phyloP scores from a whole-genome alignment of 179 eudicot species.

The Spinacia oleracea region DNA sequence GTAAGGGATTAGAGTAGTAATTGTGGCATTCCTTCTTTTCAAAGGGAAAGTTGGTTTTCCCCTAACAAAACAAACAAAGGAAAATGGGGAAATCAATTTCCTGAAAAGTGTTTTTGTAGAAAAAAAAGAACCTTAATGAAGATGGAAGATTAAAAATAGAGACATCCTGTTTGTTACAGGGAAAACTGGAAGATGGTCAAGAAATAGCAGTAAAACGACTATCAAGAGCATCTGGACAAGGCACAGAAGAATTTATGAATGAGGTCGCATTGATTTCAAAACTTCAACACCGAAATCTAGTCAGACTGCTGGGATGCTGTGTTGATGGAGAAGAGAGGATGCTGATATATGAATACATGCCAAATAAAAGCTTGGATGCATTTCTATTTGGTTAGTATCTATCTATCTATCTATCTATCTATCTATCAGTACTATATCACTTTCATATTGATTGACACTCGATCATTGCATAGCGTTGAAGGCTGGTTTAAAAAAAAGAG shows the following conservation, averaged over 20 bases:
- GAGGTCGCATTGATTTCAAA: conserved; percentile 47
- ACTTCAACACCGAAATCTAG: conserved; percentile 64
- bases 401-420: too few species aligned
- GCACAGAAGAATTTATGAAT: conserved; percentile 54
- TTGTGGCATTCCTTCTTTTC: too few species aligned
- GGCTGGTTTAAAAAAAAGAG: not conserved
- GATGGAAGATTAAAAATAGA: too few species aligned
- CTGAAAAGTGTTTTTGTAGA: too few species aligned
- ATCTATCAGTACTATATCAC: not conserved
- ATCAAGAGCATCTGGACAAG: conserved; percentile 52
- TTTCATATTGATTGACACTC: not conserved
- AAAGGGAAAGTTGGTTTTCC: too few species aligned
- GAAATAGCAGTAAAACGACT: conserved; percentile 57
- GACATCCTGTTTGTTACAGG: conserved; percentile 34
- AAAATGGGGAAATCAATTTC: too few species aligned
- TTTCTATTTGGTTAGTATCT: conserved; percentile 44
- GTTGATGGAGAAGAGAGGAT: conserved; percentile 52
- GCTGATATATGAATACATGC: conserved; percentile 52
- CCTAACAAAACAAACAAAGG: too few species aligned
- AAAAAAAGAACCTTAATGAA: too few species aligned
- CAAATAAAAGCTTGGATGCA: conserved; percentile 52
- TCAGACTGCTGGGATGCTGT: conserved; percentile 52
- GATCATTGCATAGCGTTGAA: not conserved
- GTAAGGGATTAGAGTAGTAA: too few species aligned
- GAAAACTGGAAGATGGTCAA: conserved; percentile 37